Conservation (phyloP, 148 eudicot species). For the Persicaria maculosa region DNA sequence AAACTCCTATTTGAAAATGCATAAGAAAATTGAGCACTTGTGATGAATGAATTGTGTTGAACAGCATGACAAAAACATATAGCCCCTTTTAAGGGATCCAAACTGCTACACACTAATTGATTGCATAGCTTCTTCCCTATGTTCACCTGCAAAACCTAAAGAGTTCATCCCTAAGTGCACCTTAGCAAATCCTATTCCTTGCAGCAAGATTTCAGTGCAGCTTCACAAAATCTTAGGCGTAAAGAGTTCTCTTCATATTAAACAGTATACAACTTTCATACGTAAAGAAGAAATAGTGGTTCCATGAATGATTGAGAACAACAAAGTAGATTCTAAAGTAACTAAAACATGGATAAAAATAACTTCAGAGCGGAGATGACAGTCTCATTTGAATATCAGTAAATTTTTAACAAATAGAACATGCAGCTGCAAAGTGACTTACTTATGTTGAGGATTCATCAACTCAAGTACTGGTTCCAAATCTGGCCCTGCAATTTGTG, state of each 20-base stretch:
- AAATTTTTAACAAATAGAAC: not conserved
- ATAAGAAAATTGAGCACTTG: too few species aligned
- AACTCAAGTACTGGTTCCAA: slow-evolving; percentile 66
- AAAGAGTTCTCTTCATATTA: not conserved
- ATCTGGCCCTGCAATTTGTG: slow-evolving; percentile 47
- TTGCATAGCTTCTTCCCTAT: not conserved
- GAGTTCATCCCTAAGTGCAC: not conserved
- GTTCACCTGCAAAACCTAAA: not conserved
- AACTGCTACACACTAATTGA: not conserved
- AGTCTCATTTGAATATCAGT: not conserved
- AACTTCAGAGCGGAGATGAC: not conserved
- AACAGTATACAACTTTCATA: not conserved
- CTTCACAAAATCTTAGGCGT: not conserved
- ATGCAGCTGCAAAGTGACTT: slow-evolving; percentile 19
- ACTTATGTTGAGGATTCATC: slow-evolving; percentile 90
- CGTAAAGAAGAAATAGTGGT: not conserved
- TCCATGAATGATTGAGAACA: not conserved
- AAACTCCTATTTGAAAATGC: too few species aligned
- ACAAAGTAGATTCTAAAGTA: not conserved
- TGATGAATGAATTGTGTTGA: too few species aligned
- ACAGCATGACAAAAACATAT: too few species aligned
- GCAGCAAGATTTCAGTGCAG: not conserved
- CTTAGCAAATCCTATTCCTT: not conserved
- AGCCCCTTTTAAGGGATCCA: too few species aligned
- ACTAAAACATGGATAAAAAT: not conserved